Conservation (phyloP, 75 land plant genomes). For the Gnetum montanum region DNA sequence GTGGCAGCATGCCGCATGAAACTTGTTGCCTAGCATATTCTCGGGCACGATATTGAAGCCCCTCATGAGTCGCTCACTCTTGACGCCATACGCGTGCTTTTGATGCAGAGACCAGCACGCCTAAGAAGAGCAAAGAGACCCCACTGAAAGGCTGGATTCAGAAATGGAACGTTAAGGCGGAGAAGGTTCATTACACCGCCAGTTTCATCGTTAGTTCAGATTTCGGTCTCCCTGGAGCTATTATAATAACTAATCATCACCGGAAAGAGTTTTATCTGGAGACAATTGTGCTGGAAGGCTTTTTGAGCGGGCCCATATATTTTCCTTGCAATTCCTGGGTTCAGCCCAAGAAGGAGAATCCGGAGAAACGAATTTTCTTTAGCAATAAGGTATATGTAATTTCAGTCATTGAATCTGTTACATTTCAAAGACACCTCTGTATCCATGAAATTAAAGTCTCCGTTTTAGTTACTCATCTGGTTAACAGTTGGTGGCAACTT, state of each 20-base stretch:
- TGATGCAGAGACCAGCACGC: constrained; percentile 20
- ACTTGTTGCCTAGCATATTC: no score
- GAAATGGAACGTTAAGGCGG: constrained; percentile 28
- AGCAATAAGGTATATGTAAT: constrained; percentile 36
- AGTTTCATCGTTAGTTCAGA: constrained; percentile 38
- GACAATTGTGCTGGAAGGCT: constrained; percentile 53
- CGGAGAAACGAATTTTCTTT: constrained; percentile 57
- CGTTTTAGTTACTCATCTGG: neutral
- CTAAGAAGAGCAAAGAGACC: constrained; percentile 39
- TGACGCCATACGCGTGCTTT: no score
- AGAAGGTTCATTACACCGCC: constrained; percentile 44
- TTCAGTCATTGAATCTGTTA: neutral
- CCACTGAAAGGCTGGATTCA: constrained; percentile 48
- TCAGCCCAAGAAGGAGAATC: constrained; percentile 42
- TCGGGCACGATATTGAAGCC: no score
- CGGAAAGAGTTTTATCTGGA: constrained; percentile 66
- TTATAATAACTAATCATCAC: constrained; percentile 62
- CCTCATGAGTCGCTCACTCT: no score
- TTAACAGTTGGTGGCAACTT: neutral
- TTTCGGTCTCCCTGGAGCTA: constrained; percentile 89
- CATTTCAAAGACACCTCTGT: neutral
- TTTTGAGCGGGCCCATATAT: constrained; percentile 39
- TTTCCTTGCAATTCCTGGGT: constrained; percentile 89
- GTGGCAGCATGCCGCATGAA: no score
- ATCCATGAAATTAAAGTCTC: neutral